Evolutionary conservation across 2,329 filamentous ascomycete species (phyloP).

Genomic region (Pseudogymnoascus sp.): DNA sequence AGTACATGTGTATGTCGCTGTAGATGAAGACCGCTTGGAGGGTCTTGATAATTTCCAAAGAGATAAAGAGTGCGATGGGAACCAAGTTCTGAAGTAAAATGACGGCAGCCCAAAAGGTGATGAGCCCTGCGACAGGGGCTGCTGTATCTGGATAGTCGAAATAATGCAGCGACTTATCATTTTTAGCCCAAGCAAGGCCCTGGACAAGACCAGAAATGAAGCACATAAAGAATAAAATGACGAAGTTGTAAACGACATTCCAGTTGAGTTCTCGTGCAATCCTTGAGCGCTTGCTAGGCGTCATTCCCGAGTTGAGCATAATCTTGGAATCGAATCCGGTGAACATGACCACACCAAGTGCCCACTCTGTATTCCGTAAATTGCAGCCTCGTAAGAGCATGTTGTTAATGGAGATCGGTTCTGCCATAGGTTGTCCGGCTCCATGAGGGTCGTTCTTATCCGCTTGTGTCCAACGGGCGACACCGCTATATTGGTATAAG

Average conservation of each 20-base stretch:
- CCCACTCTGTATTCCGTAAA: constrained; percentile 92
- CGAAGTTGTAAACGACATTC: constrained; percentile 95
- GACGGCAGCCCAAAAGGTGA: constrained; percentile 92
- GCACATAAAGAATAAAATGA: constrained; percentile 83
- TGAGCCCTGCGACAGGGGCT: constrained; percentile 52
- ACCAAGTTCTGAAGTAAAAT: constrained; percentile 98
- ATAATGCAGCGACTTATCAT: constrained; percentile 64
- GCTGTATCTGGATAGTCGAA: constrained; percentile 71
- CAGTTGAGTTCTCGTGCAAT: constrained; percentile 93
- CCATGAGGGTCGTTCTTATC: constrained; percentile 55
- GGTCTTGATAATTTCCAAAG: constrained; percentile 88
- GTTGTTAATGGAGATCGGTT: constrained; percentile 93
- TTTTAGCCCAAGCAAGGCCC: constrained; percentile 70
- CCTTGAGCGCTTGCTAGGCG: constrained; percentile 84
- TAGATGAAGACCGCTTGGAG: constrained; percentile 96
- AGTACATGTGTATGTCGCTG: constrained; percentile 94
- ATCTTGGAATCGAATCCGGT: constrained; percentile 97
- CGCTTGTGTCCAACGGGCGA: constrained; percentile 75
- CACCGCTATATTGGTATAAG: constrained; percentile 88
- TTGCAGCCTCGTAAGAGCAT: constrained; percentile 88
- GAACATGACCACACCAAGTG: constrained; percentile 84
- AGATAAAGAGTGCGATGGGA: constrained; percentile 95
- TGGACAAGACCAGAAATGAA: constrained; percentile 76
- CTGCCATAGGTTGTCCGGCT: constrained; percentile 69
- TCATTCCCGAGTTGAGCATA: constrained; percentile 96